Conservation (phyloP, 2,329 filamentous ascomycete species). For the Hymenoscyphus linearis region DNA sequence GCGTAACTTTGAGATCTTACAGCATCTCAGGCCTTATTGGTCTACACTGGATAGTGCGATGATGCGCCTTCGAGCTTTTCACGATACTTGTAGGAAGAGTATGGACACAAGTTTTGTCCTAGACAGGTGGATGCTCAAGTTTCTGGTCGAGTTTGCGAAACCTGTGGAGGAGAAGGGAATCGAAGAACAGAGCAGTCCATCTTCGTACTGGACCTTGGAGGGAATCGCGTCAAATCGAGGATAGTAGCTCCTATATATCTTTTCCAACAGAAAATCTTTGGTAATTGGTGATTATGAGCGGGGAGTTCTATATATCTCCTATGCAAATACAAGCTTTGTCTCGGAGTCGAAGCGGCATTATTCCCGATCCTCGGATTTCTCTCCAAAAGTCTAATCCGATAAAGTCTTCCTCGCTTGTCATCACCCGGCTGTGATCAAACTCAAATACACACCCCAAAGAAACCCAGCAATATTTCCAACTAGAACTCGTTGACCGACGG, state of each 20-base stretch:
- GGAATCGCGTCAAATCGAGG: neutral
- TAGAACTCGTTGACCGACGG: too few species aligned
- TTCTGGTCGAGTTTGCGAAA: constrained; percentile 33
- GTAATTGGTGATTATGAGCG: too few species aligned
- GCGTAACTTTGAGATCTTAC: constrained; percentile 42
- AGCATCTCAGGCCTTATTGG: constrained; percentile 38
- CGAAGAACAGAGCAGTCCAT: constrained; percentile 2
- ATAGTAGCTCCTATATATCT: constrained; percentile 14
- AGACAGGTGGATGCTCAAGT: constrained; percentile 40
- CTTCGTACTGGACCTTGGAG: constrained; percentile 3
- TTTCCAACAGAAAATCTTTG: too few species aligned
- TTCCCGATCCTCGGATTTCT: too few species aligned
- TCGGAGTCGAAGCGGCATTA: too few species aligned
- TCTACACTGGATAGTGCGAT: constrained; percentile 36
- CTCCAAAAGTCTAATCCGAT: too few species aligned
- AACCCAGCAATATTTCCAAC: too few species aligned
- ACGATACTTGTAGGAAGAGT: constrained; percentile 36
- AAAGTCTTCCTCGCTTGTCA: too few species aligned
- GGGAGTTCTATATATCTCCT: too few species aligned
- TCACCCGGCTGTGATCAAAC: too few species aligned
- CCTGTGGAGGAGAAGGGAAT: constrained; percentile 27
- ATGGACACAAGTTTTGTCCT: constrained; percentile 36
- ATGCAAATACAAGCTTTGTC: too few species aligned
- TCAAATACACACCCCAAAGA: too few species aligned
- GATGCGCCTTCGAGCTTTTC: constrained; percentile 37